Conservation (phyloP, 768 basidiomycete genomes). For the Russula lepida region DNA sequence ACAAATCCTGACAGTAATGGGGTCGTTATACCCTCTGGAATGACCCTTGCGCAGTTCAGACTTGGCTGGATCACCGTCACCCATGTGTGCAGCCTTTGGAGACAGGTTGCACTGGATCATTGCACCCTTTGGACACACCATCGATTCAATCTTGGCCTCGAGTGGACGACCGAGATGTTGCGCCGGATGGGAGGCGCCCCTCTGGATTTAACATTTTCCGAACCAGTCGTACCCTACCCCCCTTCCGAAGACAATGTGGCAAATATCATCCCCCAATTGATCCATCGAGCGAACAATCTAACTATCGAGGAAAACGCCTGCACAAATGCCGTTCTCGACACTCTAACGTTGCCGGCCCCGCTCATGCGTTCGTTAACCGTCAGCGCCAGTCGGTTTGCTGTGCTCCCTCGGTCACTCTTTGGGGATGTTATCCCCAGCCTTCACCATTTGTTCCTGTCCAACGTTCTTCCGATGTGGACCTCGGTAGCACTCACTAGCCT, state of each 20-base stretch:
- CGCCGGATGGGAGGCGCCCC: conserved; percentile 6
- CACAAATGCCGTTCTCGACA: neutral
- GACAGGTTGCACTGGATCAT: conserved; percentile 7
- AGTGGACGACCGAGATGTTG: conserved; percentile 10
- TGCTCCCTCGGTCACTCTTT: conserved; percentile 4
- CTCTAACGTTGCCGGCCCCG: neutral
- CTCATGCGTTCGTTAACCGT: conserved; percentile 1
- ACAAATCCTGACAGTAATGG: neutral
- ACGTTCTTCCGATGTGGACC: conserved; percentile 1
- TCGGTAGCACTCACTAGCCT: neutral
- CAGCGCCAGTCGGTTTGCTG: neutral
- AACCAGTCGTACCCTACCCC: neutral
- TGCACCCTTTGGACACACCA: conserved; percentile 6
- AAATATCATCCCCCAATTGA: neutral
- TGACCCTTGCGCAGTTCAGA: neutral
- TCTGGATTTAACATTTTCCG: neutral
- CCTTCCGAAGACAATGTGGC: neutral
- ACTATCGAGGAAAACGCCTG: neutral
- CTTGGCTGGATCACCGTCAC: conserved; percentile 14
- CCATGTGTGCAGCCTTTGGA: conserved; percentile 15
- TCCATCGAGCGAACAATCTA: conserved; percentile 6
- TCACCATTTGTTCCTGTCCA: neutral
- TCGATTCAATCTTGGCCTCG: conserved; percentile 9
- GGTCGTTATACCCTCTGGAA: neutral
- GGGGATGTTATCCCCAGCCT: neutral